A percentile compares a stretch with the other conserved stretches of the same genome.
These are phyloP conservation scores for Ogataea trehalophila DNA, from an alignment of 805 yeast genomes.

Conservation along the genomic window DNA sequence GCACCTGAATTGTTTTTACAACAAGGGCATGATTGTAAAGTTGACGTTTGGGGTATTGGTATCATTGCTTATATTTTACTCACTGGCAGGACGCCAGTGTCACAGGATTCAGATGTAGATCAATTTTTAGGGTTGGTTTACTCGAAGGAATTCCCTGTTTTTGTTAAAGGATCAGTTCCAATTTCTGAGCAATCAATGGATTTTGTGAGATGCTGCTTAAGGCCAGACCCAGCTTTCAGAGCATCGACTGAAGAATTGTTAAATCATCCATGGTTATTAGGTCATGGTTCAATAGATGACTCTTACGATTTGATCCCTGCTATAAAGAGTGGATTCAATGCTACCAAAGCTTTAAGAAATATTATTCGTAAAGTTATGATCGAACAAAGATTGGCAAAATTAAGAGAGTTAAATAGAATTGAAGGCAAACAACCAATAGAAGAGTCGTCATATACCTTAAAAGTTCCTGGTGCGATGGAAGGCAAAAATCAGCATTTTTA, in stretches of 20 bases:
- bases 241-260: slow-evolving; percentile 60
- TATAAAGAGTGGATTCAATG: slow-evolving; percentile 68
- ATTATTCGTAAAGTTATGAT: slow-evolving; percentile 76
- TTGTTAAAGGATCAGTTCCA: slow-evolving; percentile 4
- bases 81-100: slow-evolving; percentile 45
- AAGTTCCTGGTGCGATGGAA: neutral
- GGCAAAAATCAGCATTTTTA: neutral
- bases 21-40: slow-evolving; percentile 31
- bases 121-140: slow-evolving; percentile 4
- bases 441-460: neutral
- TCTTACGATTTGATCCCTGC: slow-evolving; percentile 64
- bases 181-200: slow-evolving; percentile 68
- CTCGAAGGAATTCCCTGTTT: slow-evolving; percentile 5
- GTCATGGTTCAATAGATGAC: slow-evolving; percentile 56
- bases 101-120: slow-evolving; percentile 6
- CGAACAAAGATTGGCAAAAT: slow-evolving; percentile 63
- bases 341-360: slow-evolving; percentile 68
- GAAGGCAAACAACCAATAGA: slow-evolving; percentile 35
- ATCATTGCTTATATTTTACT: slow-evolving; percentile 15
- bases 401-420: slow-evolving; percentile 46
- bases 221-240: slow-evolving; percentile 54
- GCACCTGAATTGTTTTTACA: slow-evolving; percentile 81
- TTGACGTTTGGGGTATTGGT: slow-evolving; percentile 33
- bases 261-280: slow-evolving; percentile 74
- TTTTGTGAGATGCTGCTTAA: slow-evolving; percentile 63